Percentiles rank a stretch among this genome's conserved stretches.
Conservation (phyloP, 345 rosid species). For the Gynandropsis gynandra region DNA sequence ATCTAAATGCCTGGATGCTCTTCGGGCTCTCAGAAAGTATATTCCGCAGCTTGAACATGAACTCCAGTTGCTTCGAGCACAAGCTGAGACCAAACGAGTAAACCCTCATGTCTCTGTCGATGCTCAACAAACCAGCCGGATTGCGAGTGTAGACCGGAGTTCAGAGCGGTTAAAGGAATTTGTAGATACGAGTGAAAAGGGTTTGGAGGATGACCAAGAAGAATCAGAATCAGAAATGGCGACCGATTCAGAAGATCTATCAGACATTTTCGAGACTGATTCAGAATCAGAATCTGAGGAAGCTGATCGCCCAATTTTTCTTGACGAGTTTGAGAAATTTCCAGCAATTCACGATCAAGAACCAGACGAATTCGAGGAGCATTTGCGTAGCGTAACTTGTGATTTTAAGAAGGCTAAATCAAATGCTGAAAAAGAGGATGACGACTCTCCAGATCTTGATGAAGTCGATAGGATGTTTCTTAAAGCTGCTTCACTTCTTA, state of each 20-base stretch:
- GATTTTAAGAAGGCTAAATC: constrained; percentile 28
- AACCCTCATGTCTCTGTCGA: background rate
- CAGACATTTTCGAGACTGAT: constrained; percentile 83
- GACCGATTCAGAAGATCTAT: constrained; percentile 60
- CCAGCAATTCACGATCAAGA: constrained; percentile 34
- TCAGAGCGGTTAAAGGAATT: constrained; percentile 47
- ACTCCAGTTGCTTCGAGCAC: constrained; percentile 61
- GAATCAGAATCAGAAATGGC: constrained; percentile 30
- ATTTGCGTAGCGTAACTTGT: background rate
- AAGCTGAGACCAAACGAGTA: constrained; percentile 31
- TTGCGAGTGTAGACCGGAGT: constrained; percentile 11
- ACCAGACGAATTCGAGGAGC: constrained; percentile 36
- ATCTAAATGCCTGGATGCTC: constrained; percentile 74
- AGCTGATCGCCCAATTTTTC: constrained; percentile 45
- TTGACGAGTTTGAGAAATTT: constrained; percentile 68
- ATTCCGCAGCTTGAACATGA: constrained; percentile 90
- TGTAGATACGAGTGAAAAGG: constrained; percentile 34
- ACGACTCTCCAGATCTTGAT: constrained; percentile 49
- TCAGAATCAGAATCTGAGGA: constrained; percentile 46
- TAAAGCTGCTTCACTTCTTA: constrained; percentile 66
- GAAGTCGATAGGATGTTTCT: constrained; percentile 82
- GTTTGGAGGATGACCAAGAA: constrained; percentile 35
- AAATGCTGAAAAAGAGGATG: constrained; percentile 20
- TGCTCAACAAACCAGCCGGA: constrained; percentile 19
- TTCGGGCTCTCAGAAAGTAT: constrained; percentile 64